These are phyloP conservation scores for Clonostachys solani DNA, from an alignment of 2,329 filamentous ascomycete species.

Conservation along the genomic window DNA sequence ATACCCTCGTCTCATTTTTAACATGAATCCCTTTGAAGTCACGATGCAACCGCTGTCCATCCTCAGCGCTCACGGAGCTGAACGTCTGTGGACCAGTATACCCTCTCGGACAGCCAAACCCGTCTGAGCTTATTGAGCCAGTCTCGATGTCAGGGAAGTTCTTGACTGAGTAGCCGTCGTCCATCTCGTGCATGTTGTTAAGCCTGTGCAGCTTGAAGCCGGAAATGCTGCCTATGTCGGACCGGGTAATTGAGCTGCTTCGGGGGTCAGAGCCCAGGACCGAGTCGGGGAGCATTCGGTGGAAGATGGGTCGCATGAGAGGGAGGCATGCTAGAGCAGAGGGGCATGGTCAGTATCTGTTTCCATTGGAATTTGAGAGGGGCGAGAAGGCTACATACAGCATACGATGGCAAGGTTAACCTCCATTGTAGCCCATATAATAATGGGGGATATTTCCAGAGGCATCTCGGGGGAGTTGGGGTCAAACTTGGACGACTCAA, in stretches of 20 bases:
- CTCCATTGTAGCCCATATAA: slow-evolving; percentile 1
- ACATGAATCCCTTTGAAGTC: not conserved
- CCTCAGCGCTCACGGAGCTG: not conserved
- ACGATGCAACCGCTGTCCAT: not conserved
- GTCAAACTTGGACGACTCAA: slow-evolving; percentile 1
- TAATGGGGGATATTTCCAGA: not conserved
- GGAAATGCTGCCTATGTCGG: not conserved
- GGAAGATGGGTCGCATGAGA: not conserved
- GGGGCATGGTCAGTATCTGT: too few species aligned
- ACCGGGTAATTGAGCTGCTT: not conserved
- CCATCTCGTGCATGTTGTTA: not conserved
- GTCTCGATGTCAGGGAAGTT: slow-evolving; percentile 2
- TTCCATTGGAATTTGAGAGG: too few species aligned
- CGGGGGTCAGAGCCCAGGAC: not conserved
- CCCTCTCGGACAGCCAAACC: too few species aligned
- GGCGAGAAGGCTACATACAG: not conserved
- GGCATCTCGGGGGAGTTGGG: not conserved
- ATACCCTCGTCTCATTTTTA: slow-evolving; percentile 1
- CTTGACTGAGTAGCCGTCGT: slow-evolving; percentile 1
- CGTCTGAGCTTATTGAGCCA: not conserved
- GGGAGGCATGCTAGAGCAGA: not conserved
- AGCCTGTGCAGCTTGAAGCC: not conserved
- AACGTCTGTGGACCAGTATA: not conserved
- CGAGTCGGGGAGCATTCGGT: not conserved
- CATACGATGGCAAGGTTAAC: slow-evolving; percentile 4